Percentiles rank a stretch among this genome's conserved stretches.
These are phyloP conservation scores for Xylariomycetidae sp. DNA, from an alignment of 2,329 filamentous ascomycete genomes.

Conservation along the genomic window DNA sequence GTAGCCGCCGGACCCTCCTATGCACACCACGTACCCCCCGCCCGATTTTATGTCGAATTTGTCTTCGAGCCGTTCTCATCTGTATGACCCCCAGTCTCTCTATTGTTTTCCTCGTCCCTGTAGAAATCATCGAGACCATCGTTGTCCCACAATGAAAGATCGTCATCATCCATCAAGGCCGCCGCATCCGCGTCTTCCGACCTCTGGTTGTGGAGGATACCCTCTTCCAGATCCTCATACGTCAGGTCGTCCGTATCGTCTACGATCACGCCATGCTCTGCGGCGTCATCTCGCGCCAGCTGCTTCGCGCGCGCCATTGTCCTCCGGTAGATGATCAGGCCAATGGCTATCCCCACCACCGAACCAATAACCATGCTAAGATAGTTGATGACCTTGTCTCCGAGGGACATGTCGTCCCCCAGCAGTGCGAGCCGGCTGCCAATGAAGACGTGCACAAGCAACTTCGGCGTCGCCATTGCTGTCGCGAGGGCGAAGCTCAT, in stretches of 20 bases:
- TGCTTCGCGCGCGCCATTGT: slow-evolving; percentile 61
- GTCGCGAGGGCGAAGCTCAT: slow-evolving; percentile 76
- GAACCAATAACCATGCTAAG: slow-evolving; percentile 70
- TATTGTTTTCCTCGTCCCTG: slow-evolving; percentile 19
- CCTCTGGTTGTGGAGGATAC: slow-evolving; percentile 24
- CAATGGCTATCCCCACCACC: slow-evolving; percentile 68
- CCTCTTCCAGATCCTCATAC: slow-evolving; percentile 44
- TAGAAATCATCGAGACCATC: slow-evolving; percentile 27
- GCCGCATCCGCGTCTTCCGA: slow-evolving; percentile 47
- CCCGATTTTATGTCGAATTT: too few species aligned
- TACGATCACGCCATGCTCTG: slow-evolving; percentile 30
- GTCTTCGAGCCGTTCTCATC: too few species aligned
- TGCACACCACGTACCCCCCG: too few species aligned
- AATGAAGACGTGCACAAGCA: slow-evolving; percentile 90
- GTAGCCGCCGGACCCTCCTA: too few species aligned
- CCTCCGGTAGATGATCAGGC: slow-evolving; percentile 76
- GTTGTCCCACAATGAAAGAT: slow-evolving; percentile 54
- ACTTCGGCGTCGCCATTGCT: slow-evolving; percentile 74
- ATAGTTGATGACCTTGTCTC: slow-evolving; percentile 80
- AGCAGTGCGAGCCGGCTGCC: slow-evolving; percentile 77
- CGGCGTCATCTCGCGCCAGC: slow-evolving; percentile 44
- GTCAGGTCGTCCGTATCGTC: slow-evolving; percentile 17
- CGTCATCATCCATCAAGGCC: slow-evolving; percentile 54
- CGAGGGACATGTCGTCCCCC: slow-evolving; percentile 74
- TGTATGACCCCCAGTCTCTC: slow-evolving; percentile 14